These are phyloP conservation scores for Zangia roseola DNA, from an alignment of 768 basidiomycete genomes.

Conservation along the genomic window DNA sequence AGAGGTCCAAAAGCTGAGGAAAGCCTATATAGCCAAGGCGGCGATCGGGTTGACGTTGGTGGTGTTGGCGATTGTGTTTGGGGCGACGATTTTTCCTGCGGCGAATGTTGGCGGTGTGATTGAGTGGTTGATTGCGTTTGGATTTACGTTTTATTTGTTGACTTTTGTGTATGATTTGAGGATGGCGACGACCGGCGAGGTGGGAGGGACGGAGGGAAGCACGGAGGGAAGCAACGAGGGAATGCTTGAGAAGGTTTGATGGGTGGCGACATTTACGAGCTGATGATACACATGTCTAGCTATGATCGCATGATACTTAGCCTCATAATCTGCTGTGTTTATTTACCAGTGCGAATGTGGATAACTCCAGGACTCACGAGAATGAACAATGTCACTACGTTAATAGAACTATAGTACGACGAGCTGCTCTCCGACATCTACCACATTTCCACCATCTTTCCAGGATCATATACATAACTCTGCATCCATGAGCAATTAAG, in stretches of 20 bases:
- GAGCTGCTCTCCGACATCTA: too few relatives aligned
- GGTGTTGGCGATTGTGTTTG: conserved; percentile 62
- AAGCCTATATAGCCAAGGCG: conserved; percentile 61
- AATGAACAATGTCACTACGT: too few relatives aligned
- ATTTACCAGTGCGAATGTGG: too few relatives aligned
- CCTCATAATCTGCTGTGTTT: neutral
- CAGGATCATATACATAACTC: too few relatives aligned
- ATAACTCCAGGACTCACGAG: too few relatives aligned
- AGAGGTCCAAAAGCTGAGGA: conserved; percentile 43
- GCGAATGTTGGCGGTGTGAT: conserved; percentile 59
- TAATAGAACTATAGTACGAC: too few relatives aligned
- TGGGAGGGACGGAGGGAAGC: neutral
- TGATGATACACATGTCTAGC: neutral
- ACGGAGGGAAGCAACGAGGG: neutral
- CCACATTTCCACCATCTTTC: too few relatives aligned
- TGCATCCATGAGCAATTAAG: too few relatives aligned
- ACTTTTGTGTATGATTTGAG: conserved; percentile 75
- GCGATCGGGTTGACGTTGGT: conserved; percentile 59
- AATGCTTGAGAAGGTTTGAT: conserved; percentile 7
- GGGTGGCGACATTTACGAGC: too few relatives aligned
- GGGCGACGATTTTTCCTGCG: conserved; percentile 44
- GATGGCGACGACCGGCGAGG: conserved; percentile 35
- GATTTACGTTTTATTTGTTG: conserved; percentile 70
- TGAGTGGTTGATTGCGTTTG: conserved; percentile 74
- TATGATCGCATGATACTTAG: neutral